Base-by-base conservation (phyloP, 2,329 filamentous ascomycete species). In the Stylonectria norvegica region DNA sequence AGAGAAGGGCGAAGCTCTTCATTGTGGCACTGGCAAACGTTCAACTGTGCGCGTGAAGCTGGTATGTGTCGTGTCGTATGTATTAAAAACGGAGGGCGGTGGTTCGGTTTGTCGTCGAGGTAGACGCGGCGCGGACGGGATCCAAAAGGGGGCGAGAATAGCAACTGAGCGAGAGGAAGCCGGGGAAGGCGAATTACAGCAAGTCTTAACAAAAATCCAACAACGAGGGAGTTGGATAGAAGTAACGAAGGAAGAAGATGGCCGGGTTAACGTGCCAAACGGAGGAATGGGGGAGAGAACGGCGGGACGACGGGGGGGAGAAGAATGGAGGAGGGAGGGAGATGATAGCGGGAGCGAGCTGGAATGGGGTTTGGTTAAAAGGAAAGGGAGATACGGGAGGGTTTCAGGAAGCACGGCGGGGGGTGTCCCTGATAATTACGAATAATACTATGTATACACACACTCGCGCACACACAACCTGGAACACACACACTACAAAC, bases 1-100 rank as follows among this genome's bases (percentile, higher is more conserved):
- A 67, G 36, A 72, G 59, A 43, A 79, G 48, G 52, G 66, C 52
- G 45, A 66, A 62, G 20, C 68, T 65, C 63, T 71, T 75, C 76
- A 79, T 79, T 43, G 38, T 71, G 57, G 53, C n/a, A n/a, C n/a
- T n/a, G n/a, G n/a, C n/a, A n/a, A n/a, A n/a, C n/a, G n/a, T n/a
- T n/a, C n/a, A n/a, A n/a, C n/a, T n/a, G n/a, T n/a, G n/a, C n/a
- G n/a, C n/a, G n/a, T n/a, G n/a, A n/a, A n/a, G n/a, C n/a, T n/a
- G n/a, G n/a, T n/a, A n/a, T n/a, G n/a, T n/a, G n/a, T n/a, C n/a
- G n/a, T n/a, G n/a, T n/a, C n/a, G n/a, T n/a, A n/a, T n/a, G n/a
- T n/a, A n/a, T n/a, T n/a, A n/a, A n/a, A n/a, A n/a, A n/a, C n/a
- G n/a, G n/a, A n/a, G n/a, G n/a, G 7, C 22, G 22, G 22, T 7